Base-by-base conservation (phyloP, 192 early-diverging fungal species). In the Funneliformis mosseae region DNA sequence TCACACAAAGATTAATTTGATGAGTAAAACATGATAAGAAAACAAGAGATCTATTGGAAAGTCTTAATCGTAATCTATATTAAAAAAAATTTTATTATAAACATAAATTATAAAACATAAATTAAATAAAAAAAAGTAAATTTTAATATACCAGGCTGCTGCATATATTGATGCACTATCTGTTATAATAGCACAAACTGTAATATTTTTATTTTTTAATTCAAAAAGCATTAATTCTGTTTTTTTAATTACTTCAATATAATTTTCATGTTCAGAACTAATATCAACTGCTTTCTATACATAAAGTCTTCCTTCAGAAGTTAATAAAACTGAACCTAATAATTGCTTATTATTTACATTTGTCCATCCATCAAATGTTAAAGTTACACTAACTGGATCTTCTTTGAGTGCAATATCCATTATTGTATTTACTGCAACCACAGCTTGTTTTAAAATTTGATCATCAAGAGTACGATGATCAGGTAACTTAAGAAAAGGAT, bases 261-360 rank as follows among this genome's bases (percentile, higher is more conserved):
- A n/a, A n/a, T 8, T 59, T 4, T 75, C 50, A 38, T 9, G 5
- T 39, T 75, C 74, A 14, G 33, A 75, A 75, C 74, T 60, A 8
- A 75, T 75, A 59, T 75, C 55, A 2, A 33, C 28, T 50, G 48
- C 74, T 6, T 61, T 28, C 74, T 50, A 75, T 18, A 75, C 59
- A 61, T 59, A 75, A 55, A 33, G 28, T 75, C 14, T 50, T 16
- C 33, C 28, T 75, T 50, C 9, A 9, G 74, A 61, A 59, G 50
- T 16, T 28, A 75, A 16, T 14, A 75, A 28, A 10, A 75, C 50
- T 38, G 25, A 16, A 14, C 55, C 74, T 14, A 75, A 75, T 59
- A 75, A 25, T 75, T 75, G 25, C 28, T 75, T 10, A 75, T 61
- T 60, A 1, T 43, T 33, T 55, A 75, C 16, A 61, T 75, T 75